A percentile compares a stretch with the other conserved stretches of the same genome.
Evolutionary conservation across 2,329 filamentous ascomycete species (phyloP).

Genomic region (Fusarium hostae): DNA sequence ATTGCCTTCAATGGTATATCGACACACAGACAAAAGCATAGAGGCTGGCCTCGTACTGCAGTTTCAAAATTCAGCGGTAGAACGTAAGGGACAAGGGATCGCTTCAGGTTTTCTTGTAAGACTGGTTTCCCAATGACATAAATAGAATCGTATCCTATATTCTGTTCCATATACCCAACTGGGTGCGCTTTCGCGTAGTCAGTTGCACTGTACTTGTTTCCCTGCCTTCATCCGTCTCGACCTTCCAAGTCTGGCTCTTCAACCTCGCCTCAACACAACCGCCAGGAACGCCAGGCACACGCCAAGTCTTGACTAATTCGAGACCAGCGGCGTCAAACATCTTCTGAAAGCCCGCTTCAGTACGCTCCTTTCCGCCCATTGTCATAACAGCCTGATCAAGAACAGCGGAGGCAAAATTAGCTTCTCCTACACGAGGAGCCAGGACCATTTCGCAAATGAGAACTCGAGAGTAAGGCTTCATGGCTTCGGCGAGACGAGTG

Average conservation of each 20-base stretch:
- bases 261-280: slow-evolving; percentile 42
- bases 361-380: slow-evolving; percentile 51
- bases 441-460: slow-evolving; percentile 50
- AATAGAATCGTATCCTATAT: background rate
- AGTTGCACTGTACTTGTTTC: background rate
- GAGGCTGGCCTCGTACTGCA: too few relatives aligned
- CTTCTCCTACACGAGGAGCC: slow-evolving; percentile 44
- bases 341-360: slow-evolving; percentile 43
- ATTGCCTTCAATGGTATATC: background rate
- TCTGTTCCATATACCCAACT: too few relatives aligned
- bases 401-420: slow-evolving; percentile 46
- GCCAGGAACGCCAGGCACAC: slow-evolving; percentile 39
- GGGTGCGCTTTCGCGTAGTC: too few relatives aligned
- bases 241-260: slow-evolving; percentile 4
- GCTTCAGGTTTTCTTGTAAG: background rate
- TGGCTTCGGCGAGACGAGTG: slow-evolving; percentile 42
- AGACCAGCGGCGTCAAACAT: slow-evolving; percentile 47
- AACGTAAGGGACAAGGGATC: background rate
- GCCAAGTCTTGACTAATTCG: slow-evolving; percentile 45
- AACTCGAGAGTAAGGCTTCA: slow-evolving; percentile 45
- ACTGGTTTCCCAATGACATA: background rate
- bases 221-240: background rate
- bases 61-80: background rate
- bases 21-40: background rate
- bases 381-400: slow-evolving; percentile 50